Evolutionary conservation across 176 grass and related monocot species (phyloP).

Genomic region (Avena insularis): DNA sequence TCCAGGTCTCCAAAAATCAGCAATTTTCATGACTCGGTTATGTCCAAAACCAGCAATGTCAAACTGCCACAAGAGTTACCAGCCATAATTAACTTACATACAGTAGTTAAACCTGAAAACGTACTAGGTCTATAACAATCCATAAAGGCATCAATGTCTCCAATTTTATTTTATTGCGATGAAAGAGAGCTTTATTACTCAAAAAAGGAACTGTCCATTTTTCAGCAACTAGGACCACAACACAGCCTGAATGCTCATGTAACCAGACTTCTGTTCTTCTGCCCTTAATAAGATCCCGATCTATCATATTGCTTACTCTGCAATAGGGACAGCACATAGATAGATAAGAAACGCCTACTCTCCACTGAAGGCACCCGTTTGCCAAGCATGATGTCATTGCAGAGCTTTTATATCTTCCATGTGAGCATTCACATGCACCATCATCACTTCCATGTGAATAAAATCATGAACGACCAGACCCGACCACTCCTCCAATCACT

Average conservation of each 20-base stretch:
- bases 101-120: not conserved
- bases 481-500: too few species aligned
- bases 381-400: not conserved
- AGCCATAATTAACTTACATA: slow-evolving; percentile 9
- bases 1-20: not conserved
- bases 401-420: too few species aligned
- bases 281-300: not conserved
- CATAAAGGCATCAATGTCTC: not conserved
- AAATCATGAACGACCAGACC: not conserved
- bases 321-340: not conserved
- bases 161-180: not conserved
- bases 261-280: not conserved
- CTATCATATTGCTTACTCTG: not conserved
- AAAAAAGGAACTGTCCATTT: not conserved
- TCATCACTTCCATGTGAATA: not conserved
- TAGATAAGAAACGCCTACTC: not conserved
- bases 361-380: not conserved
- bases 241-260: not conserved
- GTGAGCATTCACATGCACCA: too few species aligned
- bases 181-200: not conserved
- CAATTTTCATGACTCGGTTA: not conserved
- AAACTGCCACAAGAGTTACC: not conserved
- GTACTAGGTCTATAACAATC: not conserved
- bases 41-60: not conserved
- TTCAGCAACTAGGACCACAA: not conserved